Conservation (phyloP, 129 eudicot genomes). For the Escallonia rubra region DNA sequence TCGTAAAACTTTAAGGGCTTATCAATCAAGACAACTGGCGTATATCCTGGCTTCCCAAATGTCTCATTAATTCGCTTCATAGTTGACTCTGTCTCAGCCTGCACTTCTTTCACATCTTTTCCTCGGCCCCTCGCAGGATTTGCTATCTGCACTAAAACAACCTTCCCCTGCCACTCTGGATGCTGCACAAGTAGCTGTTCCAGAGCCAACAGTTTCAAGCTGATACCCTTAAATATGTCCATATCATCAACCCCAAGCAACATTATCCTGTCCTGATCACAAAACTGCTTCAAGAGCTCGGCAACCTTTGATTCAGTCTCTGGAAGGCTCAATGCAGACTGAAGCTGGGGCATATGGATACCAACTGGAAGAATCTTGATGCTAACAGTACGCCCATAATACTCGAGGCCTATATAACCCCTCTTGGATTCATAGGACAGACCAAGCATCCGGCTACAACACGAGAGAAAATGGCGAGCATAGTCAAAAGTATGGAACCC, state of each 20-base stretch:
- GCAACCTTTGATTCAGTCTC: conserved; percentile 67
- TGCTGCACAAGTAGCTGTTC: conserved; percentile 73
- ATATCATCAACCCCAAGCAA: conserved; percentile 79
- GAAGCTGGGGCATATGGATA: conserved; percentile 74
- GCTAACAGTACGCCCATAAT: conserved; percentile 76
- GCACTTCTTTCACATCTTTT: conserved; percentile 77
- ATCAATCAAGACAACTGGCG: conserved; percentile 59
- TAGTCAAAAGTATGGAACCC: conserved; percentile 93
- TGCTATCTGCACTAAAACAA: conserved; percentile 80
- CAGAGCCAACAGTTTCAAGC: conserved; percentile 73
- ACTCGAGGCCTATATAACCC: conserved; percentile 79
- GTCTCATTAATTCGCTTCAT: conserved; percentile 57
- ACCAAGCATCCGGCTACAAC: conserved; percentile 79
- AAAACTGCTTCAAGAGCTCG: conserved; percentile 49
- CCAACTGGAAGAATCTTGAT: conserved; percentile 84
- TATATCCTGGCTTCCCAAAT: conserved; percentile 65
- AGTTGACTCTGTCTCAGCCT: conserved; percentile 56
- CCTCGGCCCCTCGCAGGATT: conserved; percentile 90
- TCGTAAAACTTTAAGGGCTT: conserved; percentile 60
- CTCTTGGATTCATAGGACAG: conserved; percentile 72
- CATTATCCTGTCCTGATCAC: conserved; percentile 52
- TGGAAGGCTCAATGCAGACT: conserved; percentile 51
- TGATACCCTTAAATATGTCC: conserved; percentile 82
- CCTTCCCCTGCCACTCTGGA: conserved; percentile 80
- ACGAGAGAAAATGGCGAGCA: conserved; percentile 76